Base-by-base conservation (phyloP, 2,329 filamentous ascomycete species). In the Monosporascus sp. region DNA sequence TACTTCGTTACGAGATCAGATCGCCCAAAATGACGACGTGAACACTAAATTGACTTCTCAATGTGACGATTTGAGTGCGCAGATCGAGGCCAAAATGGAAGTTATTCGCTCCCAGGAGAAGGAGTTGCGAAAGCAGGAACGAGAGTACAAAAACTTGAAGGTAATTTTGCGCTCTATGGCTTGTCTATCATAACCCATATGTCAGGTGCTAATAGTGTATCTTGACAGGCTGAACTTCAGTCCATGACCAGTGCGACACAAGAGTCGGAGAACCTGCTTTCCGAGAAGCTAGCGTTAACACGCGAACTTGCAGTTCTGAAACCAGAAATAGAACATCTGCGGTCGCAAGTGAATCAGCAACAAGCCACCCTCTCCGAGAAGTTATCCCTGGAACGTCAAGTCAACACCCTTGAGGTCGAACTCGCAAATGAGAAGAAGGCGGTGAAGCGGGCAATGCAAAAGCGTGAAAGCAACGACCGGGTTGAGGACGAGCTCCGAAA, bases 401-500 rank as follows among this genome's bases (percentile, higher is more conserved):
- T 96, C 27, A 86, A 80, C 63, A 84, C 86, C 2, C 70, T 92
- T 2, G 88, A 96, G 68, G 84, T 90, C 44, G 88, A 96, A 61
- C 77, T 96, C 2, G 89, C 92, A 58, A 89, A 88, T 59, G 89
- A 94, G 66, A 93, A 84, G 68, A 81, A 84, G n/a, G 79, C 84
- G 3, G 75, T 81, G 8, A 81, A 85, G 59, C 81, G 85, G 49
- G 79, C 79, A 3, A 67, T 70, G 5, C 66, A 74, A 44, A 73
- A 68, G 65, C 58, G 74, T 71, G 51, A 74, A 73, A 60, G 63
- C 76, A 63, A 70, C 67, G 66, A 71, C 53, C 58, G 69, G 59
- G 65, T 64, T 17, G 65, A 72, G 53, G 75, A 74, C 65, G 66
- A 72, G 51, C 70, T 73, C 50, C 75, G 72, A 57, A 75, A 73